Base-by-base conservation (phyloP, 2,329 filamentous ascomycete species). In the Monosporascus cannonballus region DNA sequence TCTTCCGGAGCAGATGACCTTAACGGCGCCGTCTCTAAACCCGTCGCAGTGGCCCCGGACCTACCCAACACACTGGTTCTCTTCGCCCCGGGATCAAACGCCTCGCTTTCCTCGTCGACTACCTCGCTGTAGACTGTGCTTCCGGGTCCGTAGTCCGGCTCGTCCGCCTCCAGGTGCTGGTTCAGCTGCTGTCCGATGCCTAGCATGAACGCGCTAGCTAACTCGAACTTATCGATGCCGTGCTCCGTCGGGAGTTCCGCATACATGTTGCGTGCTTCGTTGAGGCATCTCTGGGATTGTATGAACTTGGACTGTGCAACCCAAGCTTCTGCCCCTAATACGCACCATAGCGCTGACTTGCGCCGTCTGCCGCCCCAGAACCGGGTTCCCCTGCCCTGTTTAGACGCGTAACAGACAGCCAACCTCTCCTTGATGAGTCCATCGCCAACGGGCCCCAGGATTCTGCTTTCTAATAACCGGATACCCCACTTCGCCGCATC, bases 281-380 rank as follows among this genome's bases (percentile, higher is more conserved):
- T 84, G 1, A 97, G 78, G 58, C 89, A 90, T 53, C 82, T 79
- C 59, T 90, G 88, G 1, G 91, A 89, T 64, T 95, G 88, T 15
- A 87, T 81, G 50, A 84, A 84, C 64, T 93, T 92, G 36, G 81
- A 83, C 56, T 92, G 81, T 49, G 80, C 80, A 51, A 93, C 76
- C 94, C 94, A 99, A 1, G 85, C 80, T 62, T 96, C 88, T 1
- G 91, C 86, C 1, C 89, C 87, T 39, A 96, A 78, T 22, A 94
- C 79, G 59, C 86, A 87, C 92, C 92, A 99, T 58, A 96, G 81
- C 0, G 89, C 94, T 2, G 92, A 89, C 74, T 96, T 99, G 48
- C 94, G 80, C 54, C 79, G 80, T 56, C 93, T 80, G 8, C 80
- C 78, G 17, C 92, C 91, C 77, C 85, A 88, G 38, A 75, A 74